These are phyloP conservation scores for Penicillium parvum DNA, from an alignment of 495 filamentous ascomycete species.

Conservation along the genomic window DNA sequence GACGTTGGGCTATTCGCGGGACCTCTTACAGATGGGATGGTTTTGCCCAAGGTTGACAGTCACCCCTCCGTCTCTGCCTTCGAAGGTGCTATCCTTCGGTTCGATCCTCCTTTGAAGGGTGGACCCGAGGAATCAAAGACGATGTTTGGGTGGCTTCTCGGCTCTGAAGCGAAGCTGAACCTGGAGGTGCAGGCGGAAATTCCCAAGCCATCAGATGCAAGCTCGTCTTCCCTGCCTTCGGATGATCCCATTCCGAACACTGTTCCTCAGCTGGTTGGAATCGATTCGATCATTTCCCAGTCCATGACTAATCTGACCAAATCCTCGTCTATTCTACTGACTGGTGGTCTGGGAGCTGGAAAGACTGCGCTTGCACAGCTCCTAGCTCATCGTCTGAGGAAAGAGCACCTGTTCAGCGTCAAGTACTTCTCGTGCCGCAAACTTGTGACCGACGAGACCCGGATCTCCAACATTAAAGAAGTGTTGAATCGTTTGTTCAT, in stretches of 20 bases:
- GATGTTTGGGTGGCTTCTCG: conserved; percentile 66
- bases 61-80: conserved; percentile 36
- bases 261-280: conserved; percentile 70
- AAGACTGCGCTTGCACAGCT: conserved; percentile 72
- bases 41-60: conserved; percentile 52
- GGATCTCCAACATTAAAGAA: conserved; percentile 86
- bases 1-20: conserved; percentile 66
- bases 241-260: conserved; percentile 50
- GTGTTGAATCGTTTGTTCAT: conserved; percentile 78
- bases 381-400: conserved; percentile 61
- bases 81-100: conserved; percentile 69
- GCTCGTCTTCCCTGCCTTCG: conserved; percentile 39
- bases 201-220: conserved; percentile 51
- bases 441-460: conserved; percentile 80
- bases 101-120: conserved; percentile 56
- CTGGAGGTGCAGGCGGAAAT: conserved; percentile 70
- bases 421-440: conserved; percentile 80
- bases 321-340: conserved; percentile 81
- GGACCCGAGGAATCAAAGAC: conserved; percentile 44
- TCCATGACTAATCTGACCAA: conserved; percentile 69
- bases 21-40: conserved; percentile 82
- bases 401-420: conserved; percentile 65
- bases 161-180: conserved; percentile 65
- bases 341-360: conserved; percentile 82
- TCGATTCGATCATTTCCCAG: conserved; percentile 70